Evolutionary conservation across 2,329 filamentous ascomycete genomes (phyloP).

Genomic region (Penicillium brevicompactum): DNA sequence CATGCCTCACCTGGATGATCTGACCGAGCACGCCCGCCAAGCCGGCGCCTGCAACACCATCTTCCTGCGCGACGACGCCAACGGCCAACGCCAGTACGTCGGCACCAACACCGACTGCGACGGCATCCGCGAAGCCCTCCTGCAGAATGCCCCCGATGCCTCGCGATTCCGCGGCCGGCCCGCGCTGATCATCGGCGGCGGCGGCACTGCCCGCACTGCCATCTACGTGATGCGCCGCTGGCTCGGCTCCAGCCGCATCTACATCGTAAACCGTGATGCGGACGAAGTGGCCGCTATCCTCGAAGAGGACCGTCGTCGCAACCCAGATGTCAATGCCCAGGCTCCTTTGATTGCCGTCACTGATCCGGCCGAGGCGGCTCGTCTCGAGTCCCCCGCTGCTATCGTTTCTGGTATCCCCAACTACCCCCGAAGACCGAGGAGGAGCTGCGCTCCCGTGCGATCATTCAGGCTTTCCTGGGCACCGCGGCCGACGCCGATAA

Average conservation of each 20-base stretch:
- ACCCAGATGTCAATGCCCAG: slow-evolving; percentile 34
- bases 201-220: slow-evolving; percentile 75
- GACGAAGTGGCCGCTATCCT: slow-evolving; percentile 69
- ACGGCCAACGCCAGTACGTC: slow-evolving; percentile 58
- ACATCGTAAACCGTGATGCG: slow-evolving; percentile 74
- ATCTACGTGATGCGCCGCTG: slow-evolving; percentile 74
- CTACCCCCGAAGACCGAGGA: slow-evolving; percentile 65
- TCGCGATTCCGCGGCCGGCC: slow-evolving; percentile 54
- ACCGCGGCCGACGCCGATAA: slow-evolving; percentile 22
- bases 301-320: slow-evolving; percentile 64
- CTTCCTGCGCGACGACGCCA: slow-evolving; percentile 56
- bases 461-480: slow-evolving; percentile 47
- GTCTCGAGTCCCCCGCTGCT: slow-evolving; percentile 62
- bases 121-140: slow-evolving; percentile 73
- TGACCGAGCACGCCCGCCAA: slow-evolving; percentile 71
- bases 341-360: slow-evolving; percentile 60
- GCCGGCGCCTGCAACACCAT: slow-evolving; percentile 82
- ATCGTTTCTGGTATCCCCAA: slow-evolving; percentile 77
- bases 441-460: slow-evolving; percentile 62
- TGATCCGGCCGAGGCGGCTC: slow-evolving; percentile 61
- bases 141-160: slow-evolving; percentile 49
- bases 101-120: slow-evolving; percentile 83
- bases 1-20: slow-evolving; percentile 69
- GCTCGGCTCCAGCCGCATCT: slow-evolving; percentile 69
- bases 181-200: slow-evolving; percentile 74